These are phyloP conservation scores for Talinum fruticosum DNA, from an alignment of 148 eudicot genomes.

Conservation along the genomic window DNA sequence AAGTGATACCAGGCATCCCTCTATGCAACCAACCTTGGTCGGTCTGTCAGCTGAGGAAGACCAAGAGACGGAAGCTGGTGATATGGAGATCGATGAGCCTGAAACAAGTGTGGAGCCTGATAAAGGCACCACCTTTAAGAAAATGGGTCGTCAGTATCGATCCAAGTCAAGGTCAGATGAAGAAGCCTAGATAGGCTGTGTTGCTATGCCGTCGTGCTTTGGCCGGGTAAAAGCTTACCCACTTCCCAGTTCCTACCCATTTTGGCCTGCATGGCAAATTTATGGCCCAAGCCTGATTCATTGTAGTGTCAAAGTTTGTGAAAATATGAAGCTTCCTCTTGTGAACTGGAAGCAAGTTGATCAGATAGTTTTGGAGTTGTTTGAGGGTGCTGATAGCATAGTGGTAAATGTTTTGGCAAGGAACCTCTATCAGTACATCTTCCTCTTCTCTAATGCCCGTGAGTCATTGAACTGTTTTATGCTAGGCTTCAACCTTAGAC, in stretches of 20 bases:
- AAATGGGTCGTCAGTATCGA: conserved; percentile 40
- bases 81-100: conserved; percentile 34
- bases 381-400: neutral
- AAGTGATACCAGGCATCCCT: conserved; percentile 18
- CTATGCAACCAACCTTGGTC: conserved; percentile 19
- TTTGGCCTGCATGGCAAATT: neutral
- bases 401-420: neutral
- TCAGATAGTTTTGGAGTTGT: neutral
- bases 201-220: neutral
- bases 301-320: neutral
- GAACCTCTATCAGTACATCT: neutral
- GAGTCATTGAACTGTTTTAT: neutral
- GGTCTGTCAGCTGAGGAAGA: conserved; percentile 28
- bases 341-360: neutral
- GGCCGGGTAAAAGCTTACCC: neutral
- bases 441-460: neutral
- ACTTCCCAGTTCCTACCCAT: neutral
- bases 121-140: conserved; percentile 12
- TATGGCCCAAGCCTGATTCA: neutral
- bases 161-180: conserved; percentile 37
- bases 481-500: too few relatives aligned
- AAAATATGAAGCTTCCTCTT: neutral
- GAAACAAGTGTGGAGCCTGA: conserved; percentile 19
- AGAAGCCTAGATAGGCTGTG: conserved; percentile 10
- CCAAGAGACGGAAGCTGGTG: conserved; percentile 24